A percentile compares a stretch with the other conserved stretches of the same genome.
phyloP scores from a whole-genome alignment of 2,329 filamentous ascomycete species.

The Hypoxylon sp. region DNA sequence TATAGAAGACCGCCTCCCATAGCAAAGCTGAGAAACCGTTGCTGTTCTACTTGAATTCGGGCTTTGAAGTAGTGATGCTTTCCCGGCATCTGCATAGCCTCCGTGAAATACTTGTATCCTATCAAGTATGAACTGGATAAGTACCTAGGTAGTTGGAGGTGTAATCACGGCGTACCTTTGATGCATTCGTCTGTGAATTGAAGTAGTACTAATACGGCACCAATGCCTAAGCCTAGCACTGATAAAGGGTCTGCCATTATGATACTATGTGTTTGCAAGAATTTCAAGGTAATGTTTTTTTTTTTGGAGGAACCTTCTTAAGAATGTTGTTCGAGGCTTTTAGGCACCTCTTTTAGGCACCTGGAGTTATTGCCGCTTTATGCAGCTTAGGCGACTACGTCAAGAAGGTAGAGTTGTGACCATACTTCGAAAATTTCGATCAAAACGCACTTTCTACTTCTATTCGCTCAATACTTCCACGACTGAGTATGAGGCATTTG shows the following conservation, averaged over 20 bases:
- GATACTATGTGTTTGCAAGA: too few species aligned
- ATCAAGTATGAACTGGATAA: neutral
- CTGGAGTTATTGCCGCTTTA: too few species aligned
- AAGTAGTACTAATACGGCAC: conserved; percentile 9
- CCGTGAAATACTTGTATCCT: conserved; percentile 27
- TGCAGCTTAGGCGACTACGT: too few species aligned
- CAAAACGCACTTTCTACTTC: too few species aligned
- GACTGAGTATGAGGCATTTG: too few species aligned
- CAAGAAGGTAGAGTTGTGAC: too few species aligned
- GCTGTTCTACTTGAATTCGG: conserved; percentile 27
- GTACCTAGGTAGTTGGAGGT: neutral
- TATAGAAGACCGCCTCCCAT: conserved; percentile 18
- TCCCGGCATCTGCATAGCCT: conserved; percentile 20
- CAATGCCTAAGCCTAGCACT: conserved; percentile 8
- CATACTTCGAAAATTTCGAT: too few species aligned
- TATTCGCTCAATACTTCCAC: too few species aligned
- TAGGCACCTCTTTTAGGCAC: too few species aligned
- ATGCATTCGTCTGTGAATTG: conserved; percentile 22
- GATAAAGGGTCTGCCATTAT: conserved; percentile 19
- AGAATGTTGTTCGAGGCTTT: too few species aligned
- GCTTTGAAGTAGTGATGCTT: conserved; percentile 19
- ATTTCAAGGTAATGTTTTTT: too few species aligned
- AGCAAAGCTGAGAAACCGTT: conserved; percentile 26
- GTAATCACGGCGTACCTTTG: neutral
- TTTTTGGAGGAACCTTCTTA: too few species aligned